Percentiles rank a stretch among this genome's conserved stretches.
phyloP scores from a whole-genome alignment of 257 asterid genomes.

The Solanum acaule region DNA sequence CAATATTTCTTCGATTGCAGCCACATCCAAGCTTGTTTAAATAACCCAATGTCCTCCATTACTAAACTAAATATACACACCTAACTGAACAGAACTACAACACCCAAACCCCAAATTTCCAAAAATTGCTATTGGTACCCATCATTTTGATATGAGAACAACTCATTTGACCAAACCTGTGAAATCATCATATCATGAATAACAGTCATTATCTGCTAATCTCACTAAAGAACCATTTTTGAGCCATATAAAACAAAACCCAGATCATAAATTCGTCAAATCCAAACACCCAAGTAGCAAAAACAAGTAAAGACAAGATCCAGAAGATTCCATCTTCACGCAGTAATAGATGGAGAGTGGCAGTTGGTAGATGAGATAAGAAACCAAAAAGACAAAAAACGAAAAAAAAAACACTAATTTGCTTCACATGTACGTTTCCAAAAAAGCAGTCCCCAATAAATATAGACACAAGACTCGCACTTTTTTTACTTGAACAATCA shows the following conservation, averaged over 20 bases:
- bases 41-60: slow-evolving; percentile 97
- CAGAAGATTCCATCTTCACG: slow-evolving; percentile 40
- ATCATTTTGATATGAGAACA: slow-evolving; percentile 10
- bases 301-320: slow-evolving; percentile 36
- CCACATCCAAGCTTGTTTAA: slow-evolving; percentile 90
- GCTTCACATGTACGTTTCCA: slow-evolving; percentile 42
- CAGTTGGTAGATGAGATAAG: slow-evolving; percentile 11
- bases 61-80: background rate
- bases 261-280: slow-evolving; percentile 16
- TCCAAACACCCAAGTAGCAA: slow-evolving; percentile 13
- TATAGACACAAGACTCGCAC: slow-evolving; percentile 39
- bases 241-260: slow-evolving; percentile 15
- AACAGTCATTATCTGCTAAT: slow-evolving; percentile 11
- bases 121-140: slow-evolving; percentile 9
- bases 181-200: slow-evolving; percentile 8
- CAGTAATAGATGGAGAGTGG: slow-evolving; percentile 4
- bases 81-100: background rate
- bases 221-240: slow-evolving; percentile 2
- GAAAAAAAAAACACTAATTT: slow-evolving; percentile 12
- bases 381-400: background rate
- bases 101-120: background rate
- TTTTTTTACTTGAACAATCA: slow-evolving; percentile 33
- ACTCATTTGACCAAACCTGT: slow-evolving; percentile 15
- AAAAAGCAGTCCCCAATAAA: slow-evolving; percentile 39
- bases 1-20: slow-evolving; percentile 65